Conservation (phyloP, 257 asterid genomes). For the Plectranthus barbatus region DNA sequence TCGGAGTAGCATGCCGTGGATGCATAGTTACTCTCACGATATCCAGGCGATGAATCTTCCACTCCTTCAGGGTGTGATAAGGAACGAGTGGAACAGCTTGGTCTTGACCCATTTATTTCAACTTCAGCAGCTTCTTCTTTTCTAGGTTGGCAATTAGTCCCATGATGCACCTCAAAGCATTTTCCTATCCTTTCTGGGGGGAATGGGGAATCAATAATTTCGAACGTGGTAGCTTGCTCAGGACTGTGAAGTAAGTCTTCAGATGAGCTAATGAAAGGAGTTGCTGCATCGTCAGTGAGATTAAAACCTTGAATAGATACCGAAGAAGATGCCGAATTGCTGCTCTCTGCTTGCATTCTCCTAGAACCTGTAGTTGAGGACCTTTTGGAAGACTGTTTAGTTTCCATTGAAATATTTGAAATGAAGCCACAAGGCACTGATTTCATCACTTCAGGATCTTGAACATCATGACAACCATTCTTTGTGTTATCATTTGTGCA, state of each 20-base stretch:
- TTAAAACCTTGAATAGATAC: slow-evolving; percentile 72
- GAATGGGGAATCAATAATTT: slow-evolving; percentile 23
- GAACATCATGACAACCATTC: slow-evolving; percentile 26
- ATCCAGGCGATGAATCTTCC: slow-evolving; percentile 22
- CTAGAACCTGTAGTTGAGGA: slow-evolving; percentile 28
- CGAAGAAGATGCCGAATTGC: slow-evolving; percentile 72
- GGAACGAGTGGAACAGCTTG: slow-evolving; percentile 49
- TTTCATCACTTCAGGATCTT: slow-evolving; percentile 25
- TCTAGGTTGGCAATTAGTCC: slow-evolving; percentile 8
- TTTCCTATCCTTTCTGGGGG: slow-evolving; percentile 26
- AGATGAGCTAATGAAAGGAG: slow-evolving; percentile 30
- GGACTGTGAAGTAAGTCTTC: slow-evolving; percentile 29
- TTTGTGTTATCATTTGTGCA: slow-evolving; percentile 19
- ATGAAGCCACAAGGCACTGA: slow-evolving; percentile 23
- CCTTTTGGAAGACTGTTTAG: slow-evolving; percentile 29
- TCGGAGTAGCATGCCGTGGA: slow-evolving; percentile 20
- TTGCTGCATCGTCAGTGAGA: slow-evolving; percentile 47
- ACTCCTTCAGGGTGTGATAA: slow-evolving; percentile 40
- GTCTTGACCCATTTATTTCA: slow-evolving; percentile 38
- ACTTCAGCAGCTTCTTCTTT: slow-evolving; percentile 34
- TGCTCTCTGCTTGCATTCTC: slow-evolving; percentile 53
- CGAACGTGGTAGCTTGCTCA: slow-evolving; percentile 29
- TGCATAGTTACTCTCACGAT: slow-evolving; percentile 25
- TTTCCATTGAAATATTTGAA: slow-evolving; percentile 28
- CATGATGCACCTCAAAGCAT: slow-evolving; percentile 18